These are phyloP conservation scores for Lanmaoa pseudosensibilis DNA, from an alignment of 768 basidiomycete species.

Conservation along the genomic window DNA sequence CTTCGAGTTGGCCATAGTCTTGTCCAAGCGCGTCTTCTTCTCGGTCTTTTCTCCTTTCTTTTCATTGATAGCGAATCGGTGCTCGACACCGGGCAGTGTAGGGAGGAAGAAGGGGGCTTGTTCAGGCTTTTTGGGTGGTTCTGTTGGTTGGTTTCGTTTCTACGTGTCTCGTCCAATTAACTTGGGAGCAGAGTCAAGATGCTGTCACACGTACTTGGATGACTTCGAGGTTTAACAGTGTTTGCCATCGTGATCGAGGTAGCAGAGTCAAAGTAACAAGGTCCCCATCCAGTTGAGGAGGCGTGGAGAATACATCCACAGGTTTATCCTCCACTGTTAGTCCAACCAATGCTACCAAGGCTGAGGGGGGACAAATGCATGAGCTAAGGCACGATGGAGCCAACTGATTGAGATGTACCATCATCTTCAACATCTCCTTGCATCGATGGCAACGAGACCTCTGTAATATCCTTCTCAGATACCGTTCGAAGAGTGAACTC, in stretches of 20 bases:
- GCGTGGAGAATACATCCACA: slow-evolving; percentile 74
- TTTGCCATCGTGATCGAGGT: slow-evolving; percentile 94
- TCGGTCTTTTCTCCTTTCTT: slow-evolving; percentile 38
- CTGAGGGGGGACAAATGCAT: slow-evolving; percentile 37
- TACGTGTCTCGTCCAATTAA: slow-evolving; percentile 28
- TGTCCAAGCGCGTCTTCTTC: slow-evolving; percentile 54
- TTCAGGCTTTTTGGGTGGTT: slow-evolving; percentile 92
- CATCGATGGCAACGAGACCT: slow-evolving; percentile 77
- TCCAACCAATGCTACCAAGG: slow-evolving; percentile 68
- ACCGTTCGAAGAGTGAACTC: slow-evolving; percentile 82
- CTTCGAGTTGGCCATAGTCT: slow-evolving; percentile 48
- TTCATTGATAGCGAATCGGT: slow-evolving; percentile 65
- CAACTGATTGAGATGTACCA: slow-evolving; percentile 44
- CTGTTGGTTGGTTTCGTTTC: slow-evolving; percentile 96
- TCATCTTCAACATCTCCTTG: slow-evolving; percentile 81
- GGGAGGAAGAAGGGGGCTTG: slow-evolving; percentile 97
- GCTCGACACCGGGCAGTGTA: slow-evolving; percentile 83
- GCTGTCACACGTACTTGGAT: slow-evolving; percentile 64
- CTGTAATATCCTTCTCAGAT: slow-evolving; percentile 69
- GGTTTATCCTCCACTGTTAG: slow-evolving; percentile 60
- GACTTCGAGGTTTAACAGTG: slow-evolving; percentile 91
- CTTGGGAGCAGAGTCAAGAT: not conserved
- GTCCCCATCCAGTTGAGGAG: slow-evolving; percentile 85
- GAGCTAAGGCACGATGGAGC: not conserved
- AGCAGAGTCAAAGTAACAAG: slow-evolving; percentile 92